Evolutionary conservation across 148 eudicot species (phyloP), one percentile per base, ranked within the genome.

Genomic region (Drosera capensis): DNA sequence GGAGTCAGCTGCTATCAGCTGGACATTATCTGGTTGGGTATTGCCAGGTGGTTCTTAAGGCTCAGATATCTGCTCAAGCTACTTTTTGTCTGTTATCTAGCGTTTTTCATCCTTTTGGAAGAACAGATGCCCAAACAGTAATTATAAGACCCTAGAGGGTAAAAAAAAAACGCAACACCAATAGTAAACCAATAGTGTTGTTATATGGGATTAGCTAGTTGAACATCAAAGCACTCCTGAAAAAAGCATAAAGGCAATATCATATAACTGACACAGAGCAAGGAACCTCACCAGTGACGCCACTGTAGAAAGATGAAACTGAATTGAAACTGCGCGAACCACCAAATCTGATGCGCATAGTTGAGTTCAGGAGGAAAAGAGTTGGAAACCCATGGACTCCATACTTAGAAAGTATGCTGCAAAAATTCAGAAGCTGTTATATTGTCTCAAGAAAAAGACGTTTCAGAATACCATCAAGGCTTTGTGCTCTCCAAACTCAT

Each of bases 331-430:
- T 68, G 20, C 96, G 94, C 14, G 92, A 70, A 24, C 94, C 96
- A 46, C 71, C 86, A 64, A 83, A 88, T 15, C 74, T 81, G 57
- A 66, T 68, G 44, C 92, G 86, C 73, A 77, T 60, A 13, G 94
- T 88, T 34, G 96, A 83, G 54, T 83, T 88, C 36, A 79, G 51
- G 48, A 88, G 80, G 59, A 74, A 70, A 53, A 88, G 72, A 50
- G 92, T 71, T 36, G 96, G 96, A 64, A 88, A 88, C 23, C 96
- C 96, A 49, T 74, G 86, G 62, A 88, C 86, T 57, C 96, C 94
- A 58, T 83, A 80, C 60, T 77, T 88, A 1, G 96, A 88, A 20
- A 88, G 81, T 57, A 71, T 68, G 75, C 94, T 88, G 86, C 71
- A 59, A 50, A 40, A 25, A 24, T 17, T 51, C 31, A 9, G 43